phyloP scores from a whole-genome alignment of 306 rosid species.

The Cicer pinnatifidum region DNA sequence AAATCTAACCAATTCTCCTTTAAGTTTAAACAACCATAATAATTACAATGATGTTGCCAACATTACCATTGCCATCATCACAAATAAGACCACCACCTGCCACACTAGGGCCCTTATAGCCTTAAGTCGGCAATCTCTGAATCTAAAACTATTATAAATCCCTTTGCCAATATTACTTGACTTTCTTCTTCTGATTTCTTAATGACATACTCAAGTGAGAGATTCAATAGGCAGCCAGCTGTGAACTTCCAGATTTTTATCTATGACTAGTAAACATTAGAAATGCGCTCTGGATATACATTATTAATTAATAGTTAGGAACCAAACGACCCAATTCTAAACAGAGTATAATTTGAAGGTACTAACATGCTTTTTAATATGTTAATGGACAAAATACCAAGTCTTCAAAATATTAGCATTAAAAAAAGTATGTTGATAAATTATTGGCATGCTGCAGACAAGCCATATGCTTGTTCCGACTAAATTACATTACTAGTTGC shows the following conservation, averaged over 20 bases:
- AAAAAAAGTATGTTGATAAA: not conserved
- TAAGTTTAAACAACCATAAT: constrained; percentile 13
- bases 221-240: constrained; percentile 9
- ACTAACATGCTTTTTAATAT: not conserved
- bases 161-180: constrained; percentile 10
- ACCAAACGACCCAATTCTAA: constrained; percentile 12
- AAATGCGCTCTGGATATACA: constrained; percentile 19
- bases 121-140: constrained; percentile 10
- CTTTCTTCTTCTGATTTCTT: constrained; percentile 16
- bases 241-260: constrained; percentile 9
- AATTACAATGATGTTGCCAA: not conserved
- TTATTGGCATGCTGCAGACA: not conserved
- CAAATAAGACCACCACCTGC: not conserved
- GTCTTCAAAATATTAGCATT: constrained; percentile 28
- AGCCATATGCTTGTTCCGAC: constrained; percentile 15
- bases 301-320: not conserved
- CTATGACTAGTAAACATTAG: constrained; percentile 20
- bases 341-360: constrained; percentile 4
- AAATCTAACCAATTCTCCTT: not conserved
- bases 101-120: not conserved
- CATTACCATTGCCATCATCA: not conserved
- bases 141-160: constrained; percentile 1
- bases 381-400: constrained; percentile 28
- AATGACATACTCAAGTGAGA: constrained; percentile 10
- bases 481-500: constrained; percentile 7